Conservation (phyloP, 108 stramenopile species). For the Conticribra weissflogii region DNA sequence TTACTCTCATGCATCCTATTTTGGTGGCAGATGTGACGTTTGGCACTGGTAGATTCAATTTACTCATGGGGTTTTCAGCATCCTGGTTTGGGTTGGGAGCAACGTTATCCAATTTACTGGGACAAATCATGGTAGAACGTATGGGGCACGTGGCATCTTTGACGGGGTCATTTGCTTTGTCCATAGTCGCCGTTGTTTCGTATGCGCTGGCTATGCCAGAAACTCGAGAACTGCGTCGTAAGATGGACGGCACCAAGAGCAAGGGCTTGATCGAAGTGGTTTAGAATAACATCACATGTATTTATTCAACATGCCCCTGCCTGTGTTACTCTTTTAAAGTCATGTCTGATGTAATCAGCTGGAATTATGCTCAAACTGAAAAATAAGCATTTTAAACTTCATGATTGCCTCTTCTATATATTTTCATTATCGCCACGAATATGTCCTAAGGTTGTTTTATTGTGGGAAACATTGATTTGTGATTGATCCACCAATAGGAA, state of each 20-base stretch:
- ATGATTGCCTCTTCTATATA: too few species aligned
- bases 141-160: slow-evolving; percentile 79
- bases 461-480: too few species aligned
- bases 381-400: too few species aligned
- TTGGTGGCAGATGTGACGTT: slow-evolving; percentile 88
- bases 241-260: neutral
- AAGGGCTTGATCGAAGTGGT: neutral
- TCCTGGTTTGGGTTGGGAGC: slow-evolving; percentile 85
- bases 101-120: slow-evolving; percentile 80
- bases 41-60: slow-evolving; percentile 88
- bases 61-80: slow-evolving; percentile 81
- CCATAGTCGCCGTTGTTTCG: slow-evolving; percentile 69
- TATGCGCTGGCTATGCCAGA: slow-evolving; percentile 80
- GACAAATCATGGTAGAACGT: slow-evolving; percentile 78
- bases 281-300: too few species aligned
- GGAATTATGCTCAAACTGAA: too few species aligned
- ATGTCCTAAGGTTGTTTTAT: too few species aligned
- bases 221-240: slow-evolving; percentile 64
- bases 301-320: too few species aligned
- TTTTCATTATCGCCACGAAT: too few species aligned
- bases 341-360: too few species aligned
- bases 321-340: too few species aligned
- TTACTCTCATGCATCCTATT: slow-evolving; percentile 79
- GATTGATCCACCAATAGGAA: too few species aligned
- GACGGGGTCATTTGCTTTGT: slow-evolving; percentile 70